phyloP scores from a whole-genome alignment of 208 protist species.

The Trypanosoma platydactyli region DNA sequence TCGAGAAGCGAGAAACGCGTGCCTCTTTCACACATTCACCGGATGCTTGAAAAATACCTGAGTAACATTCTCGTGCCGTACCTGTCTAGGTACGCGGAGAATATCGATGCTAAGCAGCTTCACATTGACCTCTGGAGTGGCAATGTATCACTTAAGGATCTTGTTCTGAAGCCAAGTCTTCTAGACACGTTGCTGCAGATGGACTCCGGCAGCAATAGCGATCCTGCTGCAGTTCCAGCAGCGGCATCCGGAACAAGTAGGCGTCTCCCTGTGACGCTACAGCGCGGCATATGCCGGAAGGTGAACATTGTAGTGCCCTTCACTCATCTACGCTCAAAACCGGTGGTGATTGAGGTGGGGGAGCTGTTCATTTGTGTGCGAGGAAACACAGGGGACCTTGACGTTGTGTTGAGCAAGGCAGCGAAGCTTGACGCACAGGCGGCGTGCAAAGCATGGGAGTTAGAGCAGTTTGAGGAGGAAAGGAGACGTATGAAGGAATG shows the following conservation, averaged over 20 bases:
- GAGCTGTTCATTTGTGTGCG: conserved; percentile 73
- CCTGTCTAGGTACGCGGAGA: conserved; percentile 79
- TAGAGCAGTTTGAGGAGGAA: conserved; percentile 74
- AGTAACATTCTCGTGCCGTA: conserved; percentile 84
- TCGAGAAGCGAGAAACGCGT: not conserved
- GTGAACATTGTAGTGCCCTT: conserved; percentile 76
- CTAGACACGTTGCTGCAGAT: conserved; percentile 58
- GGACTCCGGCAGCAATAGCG: conserved; percentile 10
- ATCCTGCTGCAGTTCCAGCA: conserved; percentile 8
- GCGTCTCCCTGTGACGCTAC: conserved; percentile 37
- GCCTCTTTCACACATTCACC: not conserved
- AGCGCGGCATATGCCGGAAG: conserved; percentile 81
- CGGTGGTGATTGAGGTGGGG: conserved; percentile 77
- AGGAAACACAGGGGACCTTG: conserved; percentile 15
- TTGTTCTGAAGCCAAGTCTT: conserved; percentile 62
- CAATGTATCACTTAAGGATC: conserved; percentile 75
- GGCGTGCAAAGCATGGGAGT: conserved; percentile 51
- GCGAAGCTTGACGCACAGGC: conserved; percentile 47
- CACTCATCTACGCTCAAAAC: conserved; percentile 76
- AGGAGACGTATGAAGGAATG: conserved; percentile 48
- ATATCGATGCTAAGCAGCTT: conserved; percentile 80
- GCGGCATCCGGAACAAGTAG: conserved; percentile 18
- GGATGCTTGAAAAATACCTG: conserved; percentile 86
- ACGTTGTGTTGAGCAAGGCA: conserved; percentile 37
- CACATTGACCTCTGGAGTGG: conserved; percentile 83